These are phyloP conservation scores for Lachnellula cervina DNA, from an alignment of 2,329 filamentous ascomycete species.

Conservation along the genomic window DNA sequence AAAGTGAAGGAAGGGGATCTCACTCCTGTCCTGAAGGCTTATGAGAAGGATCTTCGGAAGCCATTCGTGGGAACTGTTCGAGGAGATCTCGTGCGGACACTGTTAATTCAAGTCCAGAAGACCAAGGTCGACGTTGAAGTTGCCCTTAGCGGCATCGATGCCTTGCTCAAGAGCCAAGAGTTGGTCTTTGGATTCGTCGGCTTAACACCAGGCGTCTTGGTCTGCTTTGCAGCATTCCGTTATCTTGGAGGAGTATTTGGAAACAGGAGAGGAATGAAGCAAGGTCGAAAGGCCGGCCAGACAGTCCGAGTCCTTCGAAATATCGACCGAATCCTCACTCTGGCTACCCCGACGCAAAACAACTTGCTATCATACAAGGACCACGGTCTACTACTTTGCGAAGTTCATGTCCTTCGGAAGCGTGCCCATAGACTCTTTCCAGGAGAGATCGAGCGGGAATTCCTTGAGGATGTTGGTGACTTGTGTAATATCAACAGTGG, in stretches of 20 bases:
- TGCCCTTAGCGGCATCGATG: slow-evolving; percentile 92
- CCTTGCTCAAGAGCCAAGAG: slow-evolving; percentile 91
- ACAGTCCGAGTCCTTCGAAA: slow-evolving; percentile 78
- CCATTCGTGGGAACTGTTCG: slow-evolving; percentile 78
- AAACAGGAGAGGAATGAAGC: slow-evolving; percentile 62
- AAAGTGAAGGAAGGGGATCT: slow-evolving; percentile 90
- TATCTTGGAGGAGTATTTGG: slow-evolving; percentile 69
- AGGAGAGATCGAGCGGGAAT: slow-evolving; percentile 71
- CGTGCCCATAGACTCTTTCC: slow-evolving; percentile 66
- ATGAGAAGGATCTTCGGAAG: slow-evolving; percentile 79
- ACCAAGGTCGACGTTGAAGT: slow-evolving; percentile 98
- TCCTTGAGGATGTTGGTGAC: slow-evolving; percentile 82
- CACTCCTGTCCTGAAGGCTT: slow-evolving; percentile 84
- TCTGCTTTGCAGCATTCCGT: slow-evolving; percentile 67
- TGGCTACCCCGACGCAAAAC: slow-evolving; percentile 64
- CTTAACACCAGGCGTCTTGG: slow-evolving; percentile 85
- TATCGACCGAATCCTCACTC: slow-evolving; percentile 74
- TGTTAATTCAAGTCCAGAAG: slow-evolving; percentile 96
- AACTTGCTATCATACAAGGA: slow-evolving; percentile 85
- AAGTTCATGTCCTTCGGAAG: slow-evolving; percentile 76
- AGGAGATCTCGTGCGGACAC: slow-evolving; percentile 81
- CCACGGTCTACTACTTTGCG: slow-evolving; percentile 82
- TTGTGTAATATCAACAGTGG: slow-evolving; percentile 75
- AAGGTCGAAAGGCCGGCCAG: slow-evolving; percentile 61
- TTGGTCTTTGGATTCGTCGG: slow-evolving; percentile 97